A percentile compares a stretch with the other conserved stretches of the same genome.
These are phyloP conservation scores for Echites panduratus DNA, from an alignment of 257 asterid species.

Conservation along the genomic window DNA sequence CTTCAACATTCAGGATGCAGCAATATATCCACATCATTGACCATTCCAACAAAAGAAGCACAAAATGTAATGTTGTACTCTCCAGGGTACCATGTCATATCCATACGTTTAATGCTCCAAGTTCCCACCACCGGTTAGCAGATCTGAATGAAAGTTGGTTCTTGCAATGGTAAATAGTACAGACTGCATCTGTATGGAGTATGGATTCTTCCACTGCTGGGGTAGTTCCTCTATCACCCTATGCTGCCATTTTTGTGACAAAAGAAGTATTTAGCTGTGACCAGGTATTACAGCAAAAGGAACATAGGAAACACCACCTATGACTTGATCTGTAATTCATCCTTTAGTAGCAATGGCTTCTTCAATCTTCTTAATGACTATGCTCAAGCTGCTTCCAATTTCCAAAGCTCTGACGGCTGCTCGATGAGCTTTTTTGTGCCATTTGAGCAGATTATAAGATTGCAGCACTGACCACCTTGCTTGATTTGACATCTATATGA, in stretches of 20 bases:
- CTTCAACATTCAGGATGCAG: not conserved
- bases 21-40: not conserved
- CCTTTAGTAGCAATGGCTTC: constrained; percentile 48
- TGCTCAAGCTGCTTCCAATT: constrained; percentile 60
- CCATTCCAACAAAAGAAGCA: not conserved
- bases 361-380: constrained; percentile 65
- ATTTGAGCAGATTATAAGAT: constrained; percentile 76
- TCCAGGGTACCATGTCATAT: not conserved
- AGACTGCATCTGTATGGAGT: not conserved
- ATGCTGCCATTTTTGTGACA: not conserved
- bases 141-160: not conserved
- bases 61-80: not conserved
- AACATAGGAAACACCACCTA: not conserved
- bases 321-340: constrained; percentile 18
- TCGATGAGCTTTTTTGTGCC: constrained; percentile 79
- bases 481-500: constrained; percentile 82
- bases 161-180: not conserved
- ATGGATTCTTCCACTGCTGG: not conserved
- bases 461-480: constrained; percentile 97
- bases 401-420: constrained; percentile 78
- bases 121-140: not conserved
- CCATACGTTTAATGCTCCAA: not conserved
- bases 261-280: too few species aligned
- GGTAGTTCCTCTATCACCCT: not conserved
- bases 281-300: not conserved